A percentile compares a stretch with the other conserved stretches of the same genome.
Evolutionary conservation across 176 grass and related monocot species (phyloP).

Genomic region (Carex parvula): DNA sequence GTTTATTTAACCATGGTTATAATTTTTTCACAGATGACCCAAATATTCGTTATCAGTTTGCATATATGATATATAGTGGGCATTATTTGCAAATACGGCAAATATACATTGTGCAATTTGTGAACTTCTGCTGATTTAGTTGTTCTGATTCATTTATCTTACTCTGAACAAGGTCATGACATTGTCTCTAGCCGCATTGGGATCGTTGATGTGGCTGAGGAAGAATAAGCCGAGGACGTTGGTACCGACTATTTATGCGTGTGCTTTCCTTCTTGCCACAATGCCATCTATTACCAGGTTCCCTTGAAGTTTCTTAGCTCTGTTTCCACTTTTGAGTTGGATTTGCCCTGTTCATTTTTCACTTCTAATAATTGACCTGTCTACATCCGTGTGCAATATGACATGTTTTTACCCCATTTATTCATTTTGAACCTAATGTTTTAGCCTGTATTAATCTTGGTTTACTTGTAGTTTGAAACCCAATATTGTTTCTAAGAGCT

Average conservation of each 20-base stretch:
- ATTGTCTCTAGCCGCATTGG: slow-evolving; percentile 79
- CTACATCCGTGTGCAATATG: background rate
- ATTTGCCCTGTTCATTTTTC: background rate
- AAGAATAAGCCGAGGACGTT: slow-evolving; percentile 93
- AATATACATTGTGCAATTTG: background rate
- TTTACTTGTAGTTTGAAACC: background rate
- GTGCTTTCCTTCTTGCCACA: slow-evolving; percentile 81
- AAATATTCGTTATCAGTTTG: background rate
- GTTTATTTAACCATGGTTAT: background rate
- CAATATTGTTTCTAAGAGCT: background rate
- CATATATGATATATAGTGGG: background rate
- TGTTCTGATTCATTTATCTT: slow-evolving; percentile 20
- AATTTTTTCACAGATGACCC: background rate
- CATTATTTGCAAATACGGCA: background rate
- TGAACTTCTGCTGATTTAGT: background rate
- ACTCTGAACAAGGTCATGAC: slow-evolving; percentile 63
- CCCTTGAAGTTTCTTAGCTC: slow-evolving; percentile 11
- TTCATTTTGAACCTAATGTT: no score
- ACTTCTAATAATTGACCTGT: background rate
- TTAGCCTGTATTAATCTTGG: no score
- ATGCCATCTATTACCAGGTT: slow-evolving; percentile 98
- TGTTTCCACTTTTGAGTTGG: background rate
- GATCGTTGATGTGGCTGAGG: slow-evolving; percentile 99
- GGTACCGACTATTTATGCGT: slow-evolving; percentile 92
- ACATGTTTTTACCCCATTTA: background rate